Evolutionary conservation across 108 stramenopile species (phyloP).

Genomic region (Parmales sp.): DNA sequence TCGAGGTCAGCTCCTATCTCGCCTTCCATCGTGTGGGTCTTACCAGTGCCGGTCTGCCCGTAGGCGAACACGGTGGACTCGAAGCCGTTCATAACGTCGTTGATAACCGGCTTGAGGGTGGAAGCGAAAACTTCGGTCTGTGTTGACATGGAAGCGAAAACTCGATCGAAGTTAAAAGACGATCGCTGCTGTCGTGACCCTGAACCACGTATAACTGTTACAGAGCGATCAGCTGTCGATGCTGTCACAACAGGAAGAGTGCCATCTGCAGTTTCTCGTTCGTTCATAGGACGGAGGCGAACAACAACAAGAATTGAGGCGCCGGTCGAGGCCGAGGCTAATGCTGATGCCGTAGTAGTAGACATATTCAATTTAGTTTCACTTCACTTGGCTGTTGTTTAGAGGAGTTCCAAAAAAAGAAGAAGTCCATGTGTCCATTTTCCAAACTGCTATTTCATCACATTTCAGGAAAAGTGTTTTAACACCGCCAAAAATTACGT

Average conservation of each 20-base stretch:
- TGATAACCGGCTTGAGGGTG: constrained; percentile 63
- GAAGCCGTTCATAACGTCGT: constrained; percentile 60
- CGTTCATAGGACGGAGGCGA: constrained; percentile 66
- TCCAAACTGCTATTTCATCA: too few relatives aligned
- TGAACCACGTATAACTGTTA: constrained; percentile 63
- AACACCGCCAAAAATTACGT: too few relatives aligned
- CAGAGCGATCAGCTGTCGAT: constrained; percentile 47
- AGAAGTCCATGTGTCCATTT: too few relatives aligned
- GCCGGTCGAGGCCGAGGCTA: neutral
- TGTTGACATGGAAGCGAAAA: constrained; percentile 60
- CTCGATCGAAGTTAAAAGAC: constrained; percentile 55
- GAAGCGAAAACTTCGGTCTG: constrained; percentile 65
- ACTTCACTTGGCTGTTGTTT: too few relatives aligned
- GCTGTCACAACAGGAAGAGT: constrained; percentile 29
- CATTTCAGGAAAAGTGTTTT: too few relatives aligned
- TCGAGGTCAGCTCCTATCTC: constrained; percentile 33
- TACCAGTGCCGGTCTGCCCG: constrained; percentile 36
- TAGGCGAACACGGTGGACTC: constrained; percentile 34
- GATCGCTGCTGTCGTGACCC: constrained; percentile 46
- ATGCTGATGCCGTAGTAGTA: too few relatives aligned
- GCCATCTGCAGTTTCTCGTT: neutral
- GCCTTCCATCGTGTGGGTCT: constrained; percentile 80
- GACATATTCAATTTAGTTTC: too few relatives aligned
- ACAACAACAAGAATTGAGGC: constrained; percentile 61
- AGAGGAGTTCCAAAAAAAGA: too few relatives aligned